phyloP scores from a whole-genome alignment of 2,329 filamentous ascomycete genomes.

The Cladosporium sphaerospermum region DNA sequence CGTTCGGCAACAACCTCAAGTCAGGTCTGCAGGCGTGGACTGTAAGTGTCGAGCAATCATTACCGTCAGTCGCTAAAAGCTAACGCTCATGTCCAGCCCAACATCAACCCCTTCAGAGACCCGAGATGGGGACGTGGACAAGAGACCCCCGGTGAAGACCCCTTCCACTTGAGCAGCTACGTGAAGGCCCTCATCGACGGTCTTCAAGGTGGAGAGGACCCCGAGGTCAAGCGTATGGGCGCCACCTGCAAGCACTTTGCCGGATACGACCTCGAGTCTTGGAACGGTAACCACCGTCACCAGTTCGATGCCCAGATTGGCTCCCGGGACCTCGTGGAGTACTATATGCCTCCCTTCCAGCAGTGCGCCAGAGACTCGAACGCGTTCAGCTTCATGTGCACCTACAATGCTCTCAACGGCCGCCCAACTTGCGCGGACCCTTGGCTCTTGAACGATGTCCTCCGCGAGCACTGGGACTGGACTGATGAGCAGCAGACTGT shows the following conservation, averaged over 20 bases:
- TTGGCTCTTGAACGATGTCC: slow-evolving; percentile 56
- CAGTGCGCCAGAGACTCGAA: slow-evolving; percentile 40
- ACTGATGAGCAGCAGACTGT: slow-evolving; percentile 56
- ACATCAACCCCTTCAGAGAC: slow-evolving; percentile 47
- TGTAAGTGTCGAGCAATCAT: neutral
- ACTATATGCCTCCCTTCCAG: slow-evolving; percentile 62
- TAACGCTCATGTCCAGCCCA: slow-evolving; percentile 41
- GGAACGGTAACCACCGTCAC: slow-evolving; percentile 32
- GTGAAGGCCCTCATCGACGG: slow-evolving; percentile 30
- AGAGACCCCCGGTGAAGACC: slow-evolving; percentile 32
- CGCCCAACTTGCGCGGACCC: slow-evolving; percentile 57
- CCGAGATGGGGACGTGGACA: slow-evolving; percentile 20
- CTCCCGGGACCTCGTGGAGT: slow-evolving; percentile 59
- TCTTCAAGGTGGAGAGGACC: slow-evolving; percentile 28
- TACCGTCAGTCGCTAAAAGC: neutral
- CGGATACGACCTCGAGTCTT: slow-evolving; percentile 19
- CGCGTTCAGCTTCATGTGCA: slow-evolving; percentile 48
- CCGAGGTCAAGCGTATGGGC: slow-evolving; percentile 34
- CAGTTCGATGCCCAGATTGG: slow-evolving; percentile 53
- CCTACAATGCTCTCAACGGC: slow-evolving; percentile 60
- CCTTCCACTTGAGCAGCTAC: slow-evolving; percentile 30
- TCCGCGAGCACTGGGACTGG: slow-evolving; percentile 62
- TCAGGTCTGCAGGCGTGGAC: slow-evolving; percentile 57
- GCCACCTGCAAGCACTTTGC: slow-evolving; percentile 45
- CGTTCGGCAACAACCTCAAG: slow-evolving; percentile 56